These are phyloP conservation scores for Cryphonectria radicalis DNA, from an alignment of 2,329 filamentous ascomycete genomes.

Conservation along the genomic window DNA sequence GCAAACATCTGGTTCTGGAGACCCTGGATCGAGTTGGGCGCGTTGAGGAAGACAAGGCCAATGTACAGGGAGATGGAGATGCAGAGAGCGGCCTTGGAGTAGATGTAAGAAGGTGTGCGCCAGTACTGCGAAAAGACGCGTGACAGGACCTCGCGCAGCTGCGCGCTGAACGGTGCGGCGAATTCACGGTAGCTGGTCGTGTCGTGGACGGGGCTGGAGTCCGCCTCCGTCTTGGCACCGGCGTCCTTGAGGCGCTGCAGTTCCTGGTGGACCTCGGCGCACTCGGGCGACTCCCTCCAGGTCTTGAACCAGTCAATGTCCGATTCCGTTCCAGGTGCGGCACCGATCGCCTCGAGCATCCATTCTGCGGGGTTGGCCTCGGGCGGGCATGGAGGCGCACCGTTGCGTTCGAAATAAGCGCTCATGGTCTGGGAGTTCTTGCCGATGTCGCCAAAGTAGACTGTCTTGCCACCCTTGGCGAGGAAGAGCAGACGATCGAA, in stretches of 20 bases:
- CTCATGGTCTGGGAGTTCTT: slow-evolving; percentile 70
- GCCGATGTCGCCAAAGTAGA: slow-evolving; percentile 80
- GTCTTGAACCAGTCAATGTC: slow-evolving; percentile 68
- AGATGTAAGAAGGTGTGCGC: slow-evolving; percentile 73
- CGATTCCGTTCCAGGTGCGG: slow-evolving; percentile 65
- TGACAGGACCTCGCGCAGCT: slow-evolving; percentile 62
- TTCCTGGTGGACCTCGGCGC: slow-evolving; percentile 58
- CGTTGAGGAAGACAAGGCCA: slow-evolving; percentile 69
- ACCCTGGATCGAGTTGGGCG: slow-evolving; percentile 64
- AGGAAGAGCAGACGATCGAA: slow-evolving; percentile 81
- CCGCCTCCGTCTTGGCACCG: slow-evolving; percentile 31
- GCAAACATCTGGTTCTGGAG: slow-evolving; percentile 74
- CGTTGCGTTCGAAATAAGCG: slow-evolving; percentile 76
- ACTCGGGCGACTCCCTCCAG: slow-evolving; percentile 65
- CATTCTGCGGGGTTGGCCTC: slow-evolving; percentile 82
- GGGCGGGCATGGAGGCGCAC: slow-evolving; percentile 65
- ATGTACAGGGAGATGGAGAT: slow-evolving; percentile 62
- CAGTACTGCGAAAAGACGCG: slow-evolving; percentile 75
- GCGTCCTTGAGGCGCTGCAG: slow-evolving; percentile 58
- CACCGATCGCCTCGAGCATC: slow-evolving; percentile 70
- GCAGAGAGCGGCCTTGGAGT: slow-evolving; percentile 66
- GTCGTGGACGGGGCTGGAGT: slow-evolving; percentile 39
- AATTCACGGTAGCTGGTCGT: slow-evolving; percentile 62
- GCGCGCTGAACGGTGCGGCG: slow-evolving; percentile 67
- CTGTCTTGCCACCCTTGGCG: slow-evolving; percentile 71